These are phyloP conservation scores for Tricholoma furcatifolium DNA, from an alignment of 768 basidiomycete genomes.

Conservation along the genomic window DNA sequence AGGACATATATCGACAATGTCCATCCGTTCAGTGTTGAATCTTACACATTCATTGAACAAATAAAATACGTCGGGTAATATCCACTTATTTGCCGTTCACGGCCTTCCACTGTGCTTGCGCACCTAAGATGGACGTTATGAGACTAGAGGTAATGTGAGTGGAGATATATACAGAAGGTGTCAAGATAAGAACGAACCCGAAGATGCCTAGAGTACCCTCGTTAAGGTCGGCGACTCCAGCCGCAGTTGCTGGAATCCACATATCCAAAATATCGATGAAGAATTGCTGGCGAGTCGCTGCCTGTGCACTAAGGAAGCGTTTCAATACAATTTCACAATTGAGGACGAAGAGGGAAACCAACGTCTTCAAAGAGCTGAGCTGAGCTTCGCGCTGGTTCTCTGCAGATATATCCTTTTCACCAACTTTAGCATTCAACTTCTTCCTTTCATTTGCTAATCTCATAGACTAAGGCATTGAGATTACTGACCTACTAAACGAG, in stretches of 20 bases:
- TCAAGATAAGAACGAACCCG: slow-evolving; percentile 51
- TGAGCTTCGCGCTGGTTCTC: slow-evolving; percentile 66
- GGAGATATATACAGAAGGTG: neutral
- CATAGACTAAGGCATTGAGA: slow-evolving; percentile 41
- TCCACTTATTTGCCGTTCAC: slow-evolving; percentile 43
- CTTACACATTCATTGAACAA: too few species aligned
- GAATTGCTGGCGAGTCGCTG: slow-evolving; percentile 74
- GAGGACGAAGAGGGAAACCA: slow-evolving; percentile 22
- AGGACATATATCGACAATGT: too few species aligned
- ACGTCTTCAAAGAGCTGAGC: slow-evolving; percentile 57
- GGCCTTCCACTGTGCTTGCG: slow-evolving; percentile 63
- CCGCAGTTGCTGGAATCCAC: slow-evolving; percentile 84
- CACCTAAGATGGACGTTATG: slow-evolving; percentile 69
- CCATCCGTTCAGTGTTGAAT: too few species aligned
- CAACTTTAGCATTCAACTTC: slow-evolving; percentile 43
- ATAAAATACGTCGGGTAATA: neutral
- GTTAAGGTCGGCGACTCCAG: slow-evolving; percentile 73
- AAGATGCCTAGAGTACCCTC: slow-evolving; percentile 85
- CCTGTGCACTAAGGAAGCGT: slow-evolving; percentile 50
- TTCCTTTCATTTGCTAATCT: slow-evolving; percentile 62
- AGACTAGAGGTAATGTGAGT: slow-evolving; percentile 41
- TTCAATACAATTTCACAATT: neutral
- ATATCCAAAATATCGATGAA: slow-evolving; percentile 83
- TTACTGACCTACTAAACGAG: neutral
- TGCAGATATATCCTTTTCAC: slow-evolving; percentile 68